phyloP scores from a whole-genome alignment of 192 early-diverging fungal genomes.

The Irineochytrium annulatum region DNA sequence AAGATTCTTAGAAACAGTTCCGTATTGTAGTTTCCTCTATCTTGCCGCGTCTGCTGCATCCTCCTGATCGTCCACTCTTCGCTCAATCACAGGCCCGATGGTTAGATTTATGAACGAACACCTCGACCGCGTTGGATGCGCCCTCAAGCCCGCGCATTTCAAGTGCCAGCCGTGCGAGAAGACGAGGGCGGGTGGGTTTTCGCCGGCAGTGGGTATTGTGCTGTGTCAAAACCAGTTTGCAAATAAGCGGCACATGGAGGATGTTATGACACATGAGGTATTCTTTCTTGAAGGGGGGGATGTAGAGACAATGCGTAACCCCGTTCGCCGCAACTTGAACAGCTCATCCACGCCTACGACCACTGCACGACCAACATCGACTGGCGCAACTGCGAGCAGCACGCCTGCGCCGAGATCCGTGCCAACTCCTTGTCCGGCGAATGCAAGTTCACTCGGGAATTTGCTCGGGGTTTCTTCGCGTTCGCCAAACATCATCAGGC shows the following conservation, averaged over 20 bases:
- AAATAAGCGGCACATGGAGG: constrained; percentile 79
- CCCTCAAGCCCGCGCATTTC: constrained; percentile 56
- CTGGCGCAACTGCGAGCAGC: constrained; percentile 43
- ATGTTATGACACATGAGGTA: constrained; percentile 87
- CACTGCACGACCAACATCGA: constrained; percentile 43
- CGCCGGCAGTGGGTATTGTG: constrained; percentile 73
- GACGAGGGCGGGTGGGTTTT: constrained; percentile 82
- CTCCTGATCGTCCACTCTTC: neutral
- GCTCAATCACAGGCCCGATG: constrained; percentile 55
- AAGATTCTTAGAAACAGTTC: constrained; percentile 60
- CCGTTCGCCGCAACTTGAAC: neutral
- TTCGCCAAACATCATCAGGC: constrained; percentile 48
- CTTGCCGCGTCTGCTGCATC: neutral
- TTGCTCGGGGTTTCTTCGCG: constrained; percentile 36
- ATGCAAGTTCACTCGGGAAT: constrained; percentile 43
- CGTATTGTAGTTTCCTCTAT: neutral
- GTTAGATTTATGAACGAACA: constrained; percentile 83
- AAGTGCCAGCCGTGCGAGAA: constrained; percentile 79
- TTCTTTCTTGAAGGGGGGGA: neutral
- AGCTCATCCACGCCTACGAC: constrained; percentile 55
- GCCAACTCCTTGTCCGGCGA: constrained; percentile 46
- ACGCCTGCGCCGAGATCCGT: constrained; percentile 53
- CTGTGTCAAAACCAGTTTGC: constrained; percentile 83
- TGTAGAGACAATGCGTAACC: neutral
- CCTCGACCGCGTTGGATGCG: constrained; percentile 64